phyloP scores from a whole-genome alignment of 2,329 filamentous ascomycete genomes.

The Onygenales sp. region DNA sequence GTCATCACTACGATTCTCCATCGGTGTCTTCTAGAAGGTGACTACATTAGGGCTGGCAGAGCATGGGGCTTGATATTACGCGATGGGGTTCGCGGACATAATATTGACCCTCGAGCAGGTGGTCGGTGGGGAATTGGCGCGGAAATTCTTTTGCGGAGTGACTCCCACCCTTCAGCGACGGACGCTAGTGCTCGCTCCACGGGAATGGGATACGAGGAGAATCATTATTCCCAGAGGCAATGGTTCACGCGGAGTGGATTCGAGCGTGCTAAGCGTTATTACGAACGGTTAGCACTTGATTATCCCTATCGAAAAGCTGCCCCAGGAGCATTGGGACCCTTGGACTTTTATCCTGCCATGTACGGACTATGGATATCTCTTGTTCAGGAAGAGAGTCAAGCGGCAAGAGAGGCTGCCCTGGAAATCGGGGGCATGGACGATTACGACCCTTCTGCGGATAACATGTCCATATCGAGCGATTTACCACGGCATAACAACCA shows the following conservation, averaged over 20 bases:
- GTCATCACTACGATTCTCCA: slow-evolving; percentile 63
- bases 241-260: slow-evolving; percentile 43
- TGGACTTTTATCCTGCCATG: slow-evolving; percentile 74
- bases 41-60: slow-evolving; percentile 61
- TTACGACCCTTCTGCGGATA: slow-evolving; percentile 13
- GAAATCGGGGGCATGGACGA: slow-evolving; percentile 23
- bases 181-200: background rate
- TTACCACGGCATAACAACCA: slow-evolving; percentile 22
- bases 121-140: slow-evolving; percentile 75
- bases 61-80: slow-evolving; percentile 67
- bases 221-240: slow-evolving; percentile 5
- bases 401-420: slow-evolving; percentile 32
- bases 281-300: slow-evolving; percentile 67
- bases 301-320: slow-evolving; percentile 59
- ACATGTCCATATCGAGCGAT: slow-evolving; percentile 14
- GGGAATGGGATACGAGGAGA: background rate
- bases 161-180: slow-evolving; percentile 11
- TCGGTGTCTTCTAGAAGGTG: slow-evolving; percentile 58
- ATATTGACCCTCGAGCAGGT: slow-evolving; percentile 59
- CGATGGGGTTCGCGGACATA: slow-evolving; percentile 45
- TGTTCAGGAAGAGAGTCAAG: slow-evolving; percentile 50
- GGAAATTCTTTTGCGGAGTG: slow-evolving; percentile 64
- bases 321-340: slow-evolving; percentile 51
- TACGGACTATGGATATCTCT: slow-evolving; percentile 75
- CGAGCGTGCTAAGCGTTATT: slow-evolving; percentile 55